Evolutionary conservation across 129 eudicot genomes (phyloP).

Genomic region (Pittosporum tobira): DNA sequence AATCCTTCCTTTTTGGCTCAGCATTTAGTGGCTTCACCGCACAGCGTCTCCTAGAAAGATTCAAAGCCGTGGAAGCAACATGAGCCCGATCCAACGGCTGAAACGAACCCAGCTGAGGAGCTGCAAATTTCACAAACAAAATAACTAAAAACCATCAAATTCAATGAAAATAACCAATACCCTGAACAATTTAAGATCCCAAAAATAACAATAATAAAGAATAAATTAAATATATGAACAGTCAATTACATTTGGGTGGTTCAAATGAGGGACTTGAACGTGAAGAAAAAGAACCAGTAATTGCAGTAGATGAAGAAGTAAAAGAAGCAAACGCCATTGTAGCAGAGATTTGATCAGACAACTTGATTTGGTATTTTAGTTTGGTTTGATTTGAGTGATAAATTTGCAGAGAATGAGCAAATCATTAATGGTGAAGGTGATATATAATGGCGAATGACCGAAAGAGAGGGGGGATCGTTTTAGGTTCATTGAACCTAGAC

Average conservation of each 20-base stretch:
- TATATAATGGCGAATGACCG: background rate
- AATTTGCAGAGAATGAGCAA: slow-evolving; percentile 8
- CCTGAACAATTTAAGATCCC: background rate
- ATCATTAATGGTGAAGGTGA: slow-evolving; percentile 11
- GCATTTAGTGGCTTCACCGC: slow-evolving; percentile 37
- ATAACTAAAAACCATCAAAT: background rate
- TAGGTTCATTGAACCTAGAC: slow-evolving; percentile 91
- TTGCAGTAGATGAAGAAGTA: slow-evolving; percentile 35
- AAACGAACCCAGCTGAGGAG: slow-evolving; percentile 19
- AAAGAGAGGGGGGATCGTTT: slow-evolving; percentile 14
- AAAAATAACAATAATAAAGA: background rate
- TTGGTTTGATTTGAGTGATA: slow-evolving; percentile 10
- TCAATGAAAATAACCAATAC: background rate
- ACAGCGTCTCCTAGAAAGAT: slow-evolving; percentile 19
- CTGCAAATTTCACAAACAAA: slow-evolving; percentile 10
- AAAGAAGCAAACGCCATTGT: slow-evolving; percentile 53
- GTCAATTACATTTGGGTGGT: slow-evolving; percentile 30
- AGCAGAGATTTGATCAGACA: background rate
- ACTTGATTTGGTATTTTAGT: background rate
- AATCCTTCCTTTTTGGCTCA: slow-evolving; percentile 37
- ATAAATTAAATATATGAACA: background rate
- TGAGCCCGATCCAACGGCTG: slow-evolving; percentile 39
- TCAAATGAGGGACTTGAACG: slow-evolving; percentile 15
- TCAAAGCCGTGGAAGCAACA: slow-evolving; percentile 14
- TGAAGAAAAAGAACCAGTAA: slow-evolving; percentile 31